Conservation (phyloP, 2,329 filamentous ascomycete species). For the Exophiala spinifera region DNA sequence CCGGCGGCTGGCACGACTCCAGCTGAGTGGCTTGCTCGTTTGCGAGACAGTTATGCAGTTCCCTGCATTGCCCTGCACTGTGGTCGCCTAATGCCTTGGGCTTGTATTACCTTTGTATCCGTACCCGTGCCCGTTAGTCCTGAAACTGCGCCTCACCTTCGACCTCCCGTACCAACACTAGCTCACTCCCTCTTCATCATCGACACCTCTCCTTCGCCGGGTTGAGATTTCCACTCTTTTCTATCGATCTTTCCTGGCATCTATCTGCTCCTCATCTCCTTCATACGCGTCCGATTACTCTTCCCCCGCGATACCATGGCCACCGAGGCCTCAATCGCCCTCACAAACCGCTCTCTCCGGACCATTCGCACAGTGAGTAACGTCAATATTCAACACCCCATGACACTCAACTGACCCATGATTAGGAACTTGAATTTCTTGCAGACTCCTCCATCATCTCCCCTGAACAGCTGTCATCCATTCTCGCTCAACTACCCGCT, state of each 20-base stretch:
- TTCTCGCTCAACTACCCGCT: conserved; percentile 70
- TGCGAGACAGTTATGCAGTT: not conserved
- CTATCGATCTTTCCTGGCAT: conserved; percentile 10
- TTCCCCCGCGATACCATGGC: conserved; percentile 25
- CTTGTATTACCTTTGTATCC: too few species aligned
- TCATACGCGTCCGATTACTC: conserved; percentile 17
- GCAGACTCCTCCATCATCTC: conserved; percentile 77
- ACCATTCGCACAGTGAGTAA: conserved; percentile 75
- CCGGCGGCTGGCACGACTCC: not conserved
- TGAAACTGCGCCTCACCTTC: conserved; percentile 11
- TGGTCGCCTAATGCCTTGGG: not conserved
- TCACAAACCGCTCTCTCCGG: conserved; percentile 80
- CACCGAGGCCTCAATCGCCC: conserved; percentile 44
- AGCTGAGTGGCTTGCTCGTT: not conserved
- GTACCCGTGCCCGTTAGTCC: not conserved
- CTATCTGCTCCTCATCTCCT: not conserved
- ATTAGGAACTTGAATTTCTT: conserved; percentile 84
- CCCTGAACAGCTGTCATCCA: conserved; percentile 69
- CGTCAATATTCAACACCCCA: conserved; percentile 3
- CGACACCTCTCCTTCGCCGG: conserved; percentile 11
- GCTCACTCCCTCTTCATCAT: conserved; percentile 9
- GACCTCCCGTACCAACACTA: conserved; percentile 1
- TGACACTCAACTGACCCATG: conserved; percentile 16
- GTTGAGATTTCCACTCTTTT: conserved; percentile 21
- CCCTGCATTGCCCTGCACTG: not conserved